Evolutionary conservation across 2,329 filamentous ascomycete species (phyloP).

Genomic region (Aspergillus ustus): DNA sequence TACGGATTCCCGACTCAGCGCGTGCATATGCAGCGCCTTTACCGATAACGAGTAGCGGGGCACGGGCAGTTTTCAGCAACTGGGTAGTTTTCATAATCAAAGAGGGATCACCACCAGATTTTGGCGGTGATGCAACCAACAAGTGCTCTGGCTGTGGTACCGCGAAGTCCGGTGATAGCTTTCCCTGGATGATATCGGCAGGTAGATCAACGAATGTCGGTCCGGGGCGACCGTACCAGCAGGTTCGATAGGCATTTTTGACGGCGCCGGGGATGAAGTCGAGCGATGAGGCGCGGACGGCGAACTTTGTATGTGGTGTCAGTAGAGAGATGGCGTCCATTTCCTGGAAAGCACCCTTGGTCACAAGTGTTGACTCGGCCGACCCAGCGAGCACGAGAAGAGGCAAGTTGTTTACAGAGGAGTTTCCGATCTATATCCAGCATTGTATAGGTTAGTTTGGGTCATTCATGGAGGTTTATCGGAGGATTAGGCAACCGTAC

Average conservation of each 20-base stretch:
- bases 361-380: slow-evolving; percentile 56
- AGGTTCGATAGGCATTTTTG: slow-evolving; percentile 56
- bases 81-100: slow-evolving; percentile 48
- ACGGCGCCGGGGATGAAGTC: slow-evolving; percentile 55
- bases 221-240: slow-evolving; percentile 60
- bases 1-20: slow-evolving; percentile 52
- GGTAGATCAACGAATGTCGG: slow-evolving; percentile 60
- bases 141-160: slow-evolving; percentile 34
- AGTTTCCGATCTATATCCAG: slow-evolving; percentile 50
- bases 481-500: slow-evolving; percentile 34
- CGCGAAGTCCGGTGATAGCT: slow-evolving; percentile 25
- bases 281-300: slow-evolving; percentile 51
- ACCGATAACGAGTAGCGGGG: slow-evolving; percentile 59
- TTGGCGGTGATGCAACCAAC: slow-evolving; percentile 46
- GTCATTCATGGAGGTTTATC: background rate
- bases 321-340: slow-evolving; percentile 60
- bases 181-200: slow-evolving; percentile 59
- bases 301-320: slow-evolving; percentile 58
- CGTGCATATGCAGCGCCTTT: slow-evolving; percentile 61
- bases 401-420: slow-evolving; percentile 60
- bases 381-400: slow-evolving; percentile 60
- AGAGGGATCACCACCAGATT: slow-evolving; percentile 50
- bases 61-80: slow-evolving; percentile 54
- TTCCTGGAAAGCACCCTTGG: slow-evolving; percentile 62
- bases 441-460: slow-evolving; percentile 1